Percentiles rank a stretch among this genome's conserved stretches.
These are phyloP conservation scores for Boletus albobrunnescens DNA, from an alignment of 1,284 basidiomycete genomes.

Conservation along the genomic window DNA sequence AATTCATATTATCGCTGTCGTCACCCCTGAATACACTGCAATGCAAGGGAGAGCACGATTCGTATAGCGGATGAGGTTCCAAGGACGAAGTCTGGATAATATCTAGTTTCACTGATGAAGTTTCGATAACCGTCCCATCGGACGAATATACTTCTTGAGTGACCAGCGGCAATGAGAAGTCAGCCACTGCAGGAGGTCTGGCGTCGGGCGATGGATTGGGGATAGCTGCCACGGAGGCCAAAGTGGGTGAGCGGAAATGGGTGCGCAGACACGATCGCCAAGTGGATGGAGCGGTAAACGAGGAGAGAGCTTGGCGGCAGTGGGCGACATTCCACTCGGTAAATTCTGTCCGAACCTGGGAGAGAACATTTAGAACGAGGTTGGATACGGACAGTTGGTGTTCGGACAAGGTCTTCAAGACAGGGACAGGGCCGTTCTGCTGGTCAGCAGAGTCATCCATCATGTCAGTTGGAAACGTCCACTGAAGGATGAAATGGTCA, in stretches of 20 bases:
- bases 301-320: slow-evolving; percentile 17
- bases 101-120: slow-evolving; percentile 15
- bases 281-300: slow-evolving; percentile 15
- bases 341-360: slow-evolving; percentile 24
- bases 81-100: slow-evolving; percentile 17
- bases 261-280: slow-evolving; percentile 20
- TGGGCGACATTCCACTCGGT: slow-evolving; percentile 17
- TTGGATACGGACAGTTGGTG: background rate
- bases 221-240: background rate
- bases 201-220: background rate
- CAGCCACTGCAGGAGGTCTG: background rate
- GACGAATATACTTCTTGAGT: slow-evolving; percentile 16
- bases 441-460: slow-evolving; percentile 7
- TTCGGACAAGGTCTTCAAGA: slow-evolving; percentile 10
- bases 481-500: slow-evolving; percentile 14
- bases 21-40: slow-evolving; percentile 51
- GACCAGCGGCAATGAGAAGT: background rate
- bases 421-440: slow-evolving; percentile 8
- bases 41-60: slow-evolving; percentile 46
- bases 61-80: slow-evolving; percentile 41
- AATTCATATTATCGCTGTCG: slow-evolving; percentile 51
- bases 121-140: slow-evolving; percentile 10
- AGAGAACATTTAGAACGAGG: slow-evolving; percentile 20
- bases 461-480: background rate
- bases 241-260: slow-evolving; percentile 11